phyloP scores from a whole-genome alignment of 148 eudicot species.

The Talinum fruticosum region DNA sequence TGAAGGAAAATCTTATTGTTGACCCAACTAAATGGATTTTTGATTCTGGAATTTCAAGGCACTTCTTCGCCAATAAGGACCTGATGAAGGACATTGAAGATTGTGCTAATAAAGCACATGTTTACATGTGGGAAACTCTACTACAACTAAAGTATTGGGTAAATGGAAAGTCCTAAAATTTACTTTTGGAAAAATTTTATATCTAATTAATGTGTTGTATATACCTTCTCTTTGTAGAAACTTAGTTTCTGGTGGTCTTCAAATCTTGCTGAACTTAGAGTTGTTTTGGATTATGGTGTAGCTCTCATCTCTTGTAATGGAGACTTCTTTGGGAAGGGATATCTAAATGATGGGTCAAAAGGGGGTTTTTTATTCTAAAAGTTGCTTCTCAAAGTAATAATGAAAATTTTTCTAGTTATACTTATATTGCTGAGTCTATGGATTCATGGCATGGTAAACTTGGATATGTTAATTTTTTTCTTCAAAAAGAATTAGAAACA shows the following conservation, averaged over 20 bases:
- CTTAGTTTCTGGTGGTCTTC: background rate
- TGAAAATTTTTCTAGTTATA: background rate
- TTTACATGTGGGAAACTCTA: conserved; percentile 4
- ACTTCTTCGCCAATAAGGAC: background rate
- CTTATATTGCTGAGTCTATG: background rate
- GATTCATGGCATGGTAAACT: background rate
- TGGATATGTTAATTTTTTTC: background rate
- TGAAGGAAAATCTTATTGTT: background rate
- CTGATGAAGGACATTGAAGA: background rate
- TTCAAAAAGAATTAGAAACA: too few species aligned
- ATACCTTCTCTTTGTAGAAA: background rate
- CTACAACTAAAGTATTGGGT: background rate
- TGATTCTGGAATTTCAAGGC: background rate
- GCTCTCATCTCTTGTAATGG: background rate
- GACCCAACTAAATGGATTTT: background rate
- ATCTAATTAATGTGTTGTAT: background rate
- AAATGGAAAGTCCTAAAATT: conserved; percentile 3
- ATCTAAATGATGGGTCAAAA: too few species aligned
- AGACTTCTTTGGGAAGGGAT: background rate
- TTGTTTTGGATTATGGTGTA: background rate
- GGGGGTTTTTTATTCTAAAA: background rate
- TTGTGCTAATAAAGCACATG: background rate
- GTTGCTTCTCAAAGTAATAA: background rate
- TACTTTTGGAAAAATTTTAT: background rate
- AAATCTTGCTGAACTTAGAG: background rate